Base-by-base conservation (phyloP, 1,284 basidiomycete genomes). In the Leccinum subrobustum region DNA sequence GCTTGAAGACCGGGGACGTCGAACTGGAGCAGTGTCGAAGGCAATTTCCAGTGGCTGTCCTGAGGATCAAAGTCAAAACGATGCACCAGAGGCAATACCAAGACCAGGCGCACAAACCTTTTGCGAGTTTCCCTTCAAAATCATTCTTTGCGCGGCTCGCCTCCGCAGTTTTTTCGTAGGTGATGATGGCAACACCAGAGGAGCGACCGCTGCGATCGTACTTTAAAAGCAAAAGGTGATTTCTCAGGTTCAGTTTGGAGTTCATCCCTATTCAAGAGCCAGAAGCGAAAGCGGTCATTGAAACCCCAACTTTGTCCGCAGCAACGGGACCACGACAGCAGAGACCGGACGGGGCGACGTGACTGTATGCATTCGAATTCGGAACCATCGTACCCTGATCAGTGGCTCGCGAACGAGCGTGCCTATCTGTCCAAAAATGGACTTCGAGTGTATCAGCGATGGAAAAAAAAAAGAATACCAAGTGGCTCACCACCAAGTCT, bases 151-250 rank as follows among this genome's bases (percentile, higher is more conserved):
- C 96, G 64, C 83, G 80, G 56, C 87, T 85, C 29, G 96, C 96
- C 72, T 97, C 91, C 60, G 83, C 82, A 6, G 84, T 73, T 3
- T 86, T 90, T 73, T 92, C 88, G 78, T 89, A 98, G n/a, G 87
- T 82, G 73, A 98, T 81, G 64, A 87, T 84, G 29, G 93, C 96
- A 60, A 85, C 80, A 62, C 96, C 96, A 29, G 85, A 88, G 54
- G 96, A 97, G 72, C 96, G 91, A 67, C 96, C 96, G 69, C 94
- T 96, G 71, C 91, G 89, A 80, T 98, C 96, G 79, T 95, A 98
- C 95, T 97, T 81, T 73, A 76, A 73, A 72, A 70, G 67, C 60
- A 68, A 70, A 76, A 77, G 73, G 70, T 74, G 70, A 66, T 66
- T 69, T 67, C 50, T 65, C 69, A 73, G 54, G 68, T 73, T 74